Evolutionary conservation across 768 basidiomycete genomes (phyloP), one percentile per base, ranked within the genome.

Genomic region (Strobilomyces echinocephalus): DNA sequence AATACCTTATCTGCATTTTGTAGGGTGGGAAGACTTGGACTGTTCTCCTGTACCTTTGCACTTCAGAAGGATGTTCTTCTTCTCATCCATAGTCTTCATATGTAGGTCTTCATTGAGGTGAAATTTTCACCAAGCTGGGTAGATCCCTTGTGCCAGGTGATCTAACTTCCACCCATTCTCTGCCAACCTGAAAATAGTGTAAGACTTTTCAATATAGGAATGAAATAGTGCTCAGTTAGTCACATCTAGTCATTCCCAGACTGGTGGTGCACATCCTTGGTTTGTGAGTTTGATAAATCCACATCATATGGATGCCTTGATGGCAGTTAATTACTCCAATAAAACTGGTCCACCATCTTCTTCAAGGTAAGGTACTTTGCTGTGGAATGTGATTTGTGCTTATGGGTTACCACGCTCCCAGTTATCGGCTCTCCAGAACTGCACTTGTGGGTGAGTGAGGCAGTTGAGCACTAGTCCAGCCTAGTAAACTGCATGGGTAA

Each of bases 91-190:
- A 10, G 34, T 35, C 9, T 10, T 35, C 34, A 10, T 11, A 35
- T 35, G 9, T 10, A 35, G 34, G 15, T 35, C 15, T 15, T 35
- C 34, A 35, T 35, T 15, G 15, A 35, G 34, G 34, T 35, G 34
- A 35, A 35, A 35, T 11, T 18, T 1, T 0, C 16, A 16, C 54
- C 54, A 55, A 12, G 49, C 38, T 1, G 44, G 44, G 8, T 51
- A 55, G 9, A 1, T 42, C 14, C 24, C 2, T 3, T 18, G 3
- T 24, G 45, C 36, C 15, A 46, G 4, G 2, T 3, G 7, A 4
- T 51, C 20, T 1, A 55, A 21, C 34, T 55, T 55, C 54, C 54
- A 55, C 1, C 11, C 11, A 7, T 33, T 26, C 10, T 52, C 49
- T 2, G 26, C 34, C n/a, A n/a, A 55, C 34, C 18, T 46, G 16